phyloP scores from a whole-genome alignment of 2,329 filamentous ascomycete species.

The Metarhizium guizhouense region DNA sequence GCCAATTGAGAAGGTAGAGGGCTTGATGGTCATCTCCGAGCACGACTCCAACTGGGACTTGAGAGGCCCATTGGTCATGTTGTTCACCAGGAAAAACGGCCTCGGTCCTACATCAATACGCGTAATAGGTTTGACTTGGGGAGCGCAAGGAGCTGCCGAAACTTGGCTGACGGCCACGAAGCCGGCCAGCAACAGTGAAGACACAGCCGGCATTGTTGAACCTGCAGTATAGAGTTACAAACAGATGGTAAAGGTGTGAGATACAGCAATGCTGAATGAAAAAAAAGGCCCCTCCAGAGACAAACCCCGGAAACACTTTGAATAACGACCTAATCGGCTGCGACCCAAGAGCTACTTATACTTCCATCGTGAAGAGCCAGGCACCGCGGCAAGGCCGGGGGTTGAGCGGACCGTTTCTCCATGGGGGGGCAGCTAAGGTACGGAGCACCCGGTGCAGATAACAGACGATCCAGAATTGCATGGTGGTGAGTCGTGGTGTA shows the following conservation, averaged over 20 bases:
- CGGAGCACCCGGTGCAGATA: no score
- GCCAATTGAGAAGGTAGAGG: slow-evolving; percentile 48
- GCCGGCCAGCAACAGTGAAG: slow-evolving; percentile 20
- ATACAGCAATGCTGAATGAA: background rate
- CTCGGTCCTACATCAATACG: slow-evolving; percentile 52
- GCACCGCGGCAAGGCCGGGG: no score
- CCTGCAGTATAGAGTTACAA: background rate
- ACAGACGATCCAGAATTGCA: no score
- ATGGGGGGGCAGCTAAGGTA: no score
- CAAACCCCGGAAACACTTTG: no score
- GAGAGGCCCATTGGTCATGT: slow-evolving; percentile 51
- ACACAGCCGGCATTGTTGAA: slow-evolving; percentile 20
- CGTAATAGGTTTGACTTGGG: slow-evolving; percentile 25
- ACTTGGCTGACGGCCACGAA: slow-evolving; percentile 19
- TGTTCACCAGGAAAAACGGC: slow-evolving; percentile 54
- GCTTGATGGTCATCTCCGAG: slow-evolving; percentile 41
- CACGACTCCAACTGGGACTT: slow-evolving; percentile 53
- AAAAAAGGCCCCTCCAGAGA: background rate
- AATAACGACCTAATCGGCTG: no score
- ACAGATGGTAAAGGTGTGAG: background rate
- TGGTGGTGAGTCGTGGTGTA: no score
- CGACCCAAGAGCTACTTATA: no score
- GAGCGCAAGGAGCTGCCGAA: slow-evolving; percentile 17
- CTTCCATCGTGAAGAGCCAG: no score
- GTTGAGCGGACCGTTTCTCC: no score